Evolutionary conservation across 352 stramenopile species (phyloP), one percentile per base, ranked within the genome.

Genomic region (Phytophthora macrochlamydospora): DNA sequence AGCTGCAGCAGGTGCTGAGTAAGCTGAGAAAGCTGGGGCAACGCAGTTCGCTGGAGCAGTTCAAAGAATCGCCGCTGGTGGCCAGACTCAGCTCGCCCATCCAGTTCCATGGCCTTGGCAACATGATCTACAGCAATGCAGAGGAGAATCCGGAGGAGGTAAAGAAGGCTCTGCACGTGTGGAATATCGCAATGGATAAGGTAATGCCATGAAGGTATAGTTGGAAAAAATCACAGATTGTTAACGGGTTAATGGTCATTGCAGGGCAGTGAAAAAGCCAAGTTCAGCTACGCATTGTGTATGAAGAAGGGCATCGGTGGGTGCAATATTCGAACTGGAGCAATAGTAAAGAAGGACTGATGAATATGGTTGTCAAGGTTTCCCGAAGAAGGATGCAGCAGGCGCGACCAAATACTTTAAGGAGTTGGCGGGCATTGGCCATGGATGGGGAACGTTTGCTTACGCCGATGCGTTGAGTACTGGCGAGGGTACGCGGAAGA

Each of bases 41-140:
- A 50, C 65, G 69, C 11, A 54, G 59, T 35, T 89, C 82, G n/a
- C 65, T 85, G 13, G 69, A 91, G 31, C 78, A 93, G 84, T 93
- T 93, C 49, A 78, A 90, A 56, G 71, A 78, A 45, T 93, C 84
- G 11, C 65, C 82, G 8, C 68, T 93, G 45, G 82, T 93, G 56
- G 61, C 67, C 24, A 83, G 69, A 2, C 65, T 93, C 30, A 70
- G 71, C 51, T 81, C 64, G n/a, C 79, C 79, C n/a, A 60, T 74
- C 31, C 80, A 93, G 64, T 82, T 86, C 43, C 90, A 87, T 43
- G 81, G 83, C 2, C 62, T 95, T 13, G 88, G 79, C 53, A 92
- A 93, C 65, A 87, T 93, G 76, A 92, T 95, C 55, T 95, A 91
- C 76, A 83, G 81, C 62, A 95, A 95, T 51, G 72, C 83, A 2